A percentile compares a stretch with the other conserved stretches of the same genome.
These are phyloP conservation scores for Trifolium fragiferum DNA, from an alignment of 306 rosid species.

Conservation along the genomic window DNA sequence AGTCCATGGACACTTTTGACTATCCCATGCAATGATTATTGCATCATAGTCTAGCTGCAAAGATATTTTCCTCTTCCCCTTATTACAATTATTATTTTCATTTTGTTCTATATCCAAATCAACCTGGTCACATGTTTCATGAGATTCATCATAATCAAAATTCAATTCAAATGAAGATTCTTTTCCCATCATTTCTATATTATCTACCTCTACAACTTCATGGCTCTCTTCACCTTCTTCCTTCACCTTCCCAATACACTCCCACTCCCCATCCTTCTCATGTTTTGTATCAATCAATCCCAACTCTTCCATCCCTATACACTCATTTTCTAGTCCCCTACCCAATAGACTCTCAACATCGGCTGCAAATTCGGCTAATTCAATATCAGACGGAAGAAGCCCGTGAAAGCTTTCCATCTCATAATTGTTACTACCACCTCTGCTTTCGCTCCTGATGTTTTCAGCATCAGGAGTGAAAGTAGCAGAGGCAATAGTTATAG, in stretches of 20 bases:
- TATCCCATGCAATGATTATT: slow-evolving; percentile 75
- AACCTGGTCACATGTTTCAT: slow-evolving; percentile 42
- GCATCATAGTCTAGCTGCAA: slow-evolving; percentile 82
- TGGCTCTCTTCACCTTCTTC: slow-evolving; percentile 49
- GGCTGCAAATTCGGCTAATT: slow-evolving; percentile 83
- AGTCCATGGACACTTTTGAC: slow-evolving; percentile 80
- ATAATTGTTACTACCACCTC: background rate
- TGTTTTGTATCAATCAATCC: slow-evolving; percentile 63
- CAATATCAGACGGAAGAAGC: slow-evolving; percentile 67
- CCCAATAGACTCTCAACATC: slow-evolving; percentile 92
- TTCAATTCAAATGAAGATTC: slow-evolving; percentile 67
- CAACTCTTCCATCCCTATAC: slow-evolving; percentile 78
- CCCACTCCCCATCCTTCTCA: slow-evolving; percentile 34
- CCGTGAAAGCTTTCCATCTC: slow-evolving; percentile 54
- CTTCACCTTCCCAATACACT: slow-evolving; percentile 51
- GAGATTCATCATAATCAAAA: slow-evolving; percentile 57
- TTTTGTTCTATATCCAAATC: slow-evolving; percentile 9
- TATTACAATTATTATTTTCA: slow-evolving; percentile 12
- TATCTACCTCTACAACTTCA: slow-evolving; percentile 34
- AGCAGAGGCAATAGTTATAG: background rate
- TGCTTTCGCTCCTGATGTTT: slow-evolving; percentile 25
- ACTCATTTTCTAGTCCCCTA: slow-evolving; percentile 67
- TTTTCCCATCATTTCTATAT: slow-evolving; percentile 55
- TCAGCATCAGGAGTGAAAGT: slow-evolving; percentile 5
- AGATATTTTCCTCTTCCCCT: slow-evolving; percentile 51